Evolutionary conservation across 495 filamentous ascomycete genomes (phyloP).

Genomic region (Xanthoparmelia taractica): DNA sequence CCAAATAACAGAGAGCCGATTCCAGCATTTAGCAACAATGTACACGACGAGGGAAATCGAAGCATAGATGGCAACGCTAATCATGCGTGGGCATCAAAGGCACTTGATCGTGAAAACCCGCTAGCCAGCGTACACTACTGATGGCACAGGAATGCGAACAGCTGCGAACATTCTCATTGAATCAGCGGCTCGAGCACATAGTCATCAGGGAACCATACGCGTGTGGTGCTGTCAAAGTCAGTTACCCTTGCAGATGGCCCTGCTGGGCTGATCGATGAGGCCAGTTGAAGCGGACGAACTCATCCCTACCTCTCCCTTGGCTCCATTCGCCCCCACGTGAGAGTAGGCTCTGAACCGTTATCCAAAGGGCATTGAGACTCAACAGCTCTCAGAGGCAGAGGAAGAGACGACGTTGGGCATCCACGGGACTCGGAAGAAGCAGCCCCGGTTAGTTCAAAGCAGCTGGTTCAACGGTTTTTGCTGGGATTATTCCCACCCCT

Average conservation of each 20-base stretch:
- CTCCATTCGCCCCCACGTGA: not conserved
- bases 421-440: not conserved
- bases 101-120: not conserved
- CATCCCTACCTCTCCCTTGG: too few species aligned
- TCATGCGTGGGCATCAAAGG: not conserved
- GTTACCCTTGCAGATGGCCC: not conserved
- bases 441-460: not conserved
- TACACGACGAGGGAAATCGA: not conserved
- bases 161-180: not conserved
- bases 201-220: not conserved
- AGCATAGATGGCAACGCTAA: not conserved
- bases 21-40: not conserved
- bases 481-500: not conserved
- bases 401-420: not conserved
- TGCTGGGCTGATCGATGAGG: not conserved
- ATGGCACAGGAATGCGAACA: not conserved
- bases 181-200: slow-evolving; percentile 5
- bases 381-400: not conserved
- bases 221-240: not conserved
- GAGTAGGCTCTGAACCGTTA: not conserved
- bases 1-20: not conserved
- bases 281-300: too few species aligned
- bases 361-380: not conserved
- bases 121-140: not conserved
- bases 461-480: not conserved